Evolutionary conservation across 768 basidiomycete species (phyloP).

Genomic region (Tylopilus felleus): DNA sequence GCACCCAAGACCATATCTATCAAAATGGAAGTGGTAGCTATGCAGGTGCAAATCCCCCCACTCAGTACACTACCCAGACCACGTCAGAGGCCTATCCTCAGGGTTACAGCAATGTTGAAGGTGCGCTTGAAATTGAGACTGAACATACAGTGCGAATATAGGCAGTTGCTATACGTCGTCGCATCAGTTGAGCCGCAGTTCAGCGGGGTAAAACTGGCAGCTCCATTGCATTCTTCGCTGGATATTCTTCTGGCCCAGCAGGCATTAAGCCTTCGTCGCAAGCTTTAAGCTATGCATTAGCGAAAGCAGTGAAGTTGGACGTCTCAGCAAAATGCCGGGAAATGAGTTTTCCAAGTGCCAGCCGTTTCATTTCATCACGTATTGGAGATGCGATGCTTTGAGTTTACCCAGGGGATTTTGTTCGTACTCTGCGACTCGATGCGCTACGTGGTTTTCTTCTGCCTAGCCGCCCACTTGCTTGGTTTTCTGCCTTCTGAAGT

Average conservation of each 20-base stretch:
- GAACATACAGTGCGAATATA: conserved; percentile 42
- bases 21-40: conserved; percentile 65
- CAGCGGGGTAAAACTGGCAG: conserved; percentile 49
- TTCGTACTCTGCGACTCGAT: conserved; percentile 28
- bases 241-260: conserved; percentile 22
- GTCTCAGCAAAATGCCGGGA: conserved; percentile 25
- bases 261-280: conserved; percentile 36
- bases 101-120: conserved; percentile 71
- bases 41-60: conserved; percentile 45
- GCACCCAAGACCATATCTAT: conserved; percentile 60
- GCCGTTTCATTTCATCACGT: conserved; percentile 16
- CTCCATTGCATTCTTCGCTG: conserved; percentile 22
- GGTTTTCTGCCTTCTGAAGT: conserved; percentile 45
- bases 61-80: conserved; percentile 48
- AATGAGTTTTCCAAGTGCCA: conserved; percentile 27
- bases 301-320: conserved; percentile 43
- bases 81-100: conserved; percentile 50
- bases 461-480: conserved; percentile 39
- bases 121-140: conserved; percentile 80
- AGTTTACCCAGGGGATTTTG: conserved; percentile 23
- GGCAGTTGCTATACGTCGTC: conserved; percentile 34
- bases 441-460: conserved; percentile 47
- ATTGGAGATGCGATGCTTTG: conserved; percentile 23
- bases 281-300: conserved; percentile 48
- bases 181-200: conserved; percentile 42